A percentile compares a stretch with the other conserved stretches of the same genome.
Conservation (phyloP, 2,329 filamentous ascomycete genomes). For the Phyllosticta capitalensis region DNA sequence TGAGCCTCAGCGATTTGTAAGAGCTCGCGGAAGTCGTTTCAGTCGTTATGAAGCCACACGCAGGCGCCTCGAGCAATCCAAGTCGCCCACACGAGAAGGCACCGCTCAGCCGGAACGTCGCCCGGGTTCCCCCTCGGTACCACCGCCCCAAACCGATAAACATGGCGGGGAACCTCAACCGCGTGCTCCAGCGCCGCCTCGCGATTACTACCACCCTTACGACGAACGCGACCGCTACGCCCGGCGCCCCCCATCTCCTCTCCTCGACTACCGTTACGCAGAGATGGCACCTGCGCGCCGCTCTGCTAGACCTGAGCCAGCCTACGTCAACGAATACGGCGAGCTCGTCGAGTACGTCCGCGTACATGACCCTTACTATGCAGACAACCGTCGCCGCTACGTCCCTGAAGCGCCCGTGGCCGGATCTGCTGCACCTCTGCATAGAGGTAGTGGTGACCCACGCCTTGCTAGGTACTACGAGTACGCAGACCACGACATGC, state of each 20-base stretch:
- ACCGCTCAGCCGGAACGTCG: conserved; percentile 1
- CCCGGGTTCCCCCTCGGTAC: conserved; percentile 1
- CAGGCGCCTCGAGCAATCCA: conserved; percentile 7
- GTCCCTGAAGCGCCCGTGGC: conserved; percentile 27
- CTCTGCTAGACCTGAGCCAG: neutral
- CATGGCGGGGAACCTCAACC: neutral
- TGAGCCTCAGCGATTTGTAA: neutral
- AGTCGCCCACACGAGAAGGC: conserved; percentile 4
- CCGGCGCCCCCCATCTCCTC: conserved; percentile 1
- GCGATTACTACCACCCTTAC: conserved; percentile 4
- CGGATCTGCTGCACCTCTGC: conserved; percentile 49
- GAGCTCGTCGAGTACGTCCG: conserved; percentile 10
- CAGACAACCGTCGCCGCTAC: neutral
- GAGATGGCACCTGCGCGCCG: neutral
- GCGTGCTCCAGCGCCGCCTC: neutral
- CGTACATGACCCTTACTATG: neutral
- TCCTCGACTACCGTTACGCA: conserved; percentile 2
- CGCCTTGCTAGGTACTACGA: neutral
- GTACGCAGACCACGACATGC: neutral
- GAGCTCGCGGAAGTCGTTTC: conserved; percentile 4
- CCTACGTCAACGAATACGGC: conserved; percentile 10
- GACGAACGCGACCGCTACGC: conserved; percentile 5
- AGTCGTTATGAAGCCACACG: conserved; percentile 9
- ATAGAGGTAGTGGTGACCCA: neutral
- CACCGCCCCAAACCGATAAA: neutral